Evolutionary conservation across 805 yeast species (phyloP).

Genomic region (Candida coquimbonensis): DNA sequence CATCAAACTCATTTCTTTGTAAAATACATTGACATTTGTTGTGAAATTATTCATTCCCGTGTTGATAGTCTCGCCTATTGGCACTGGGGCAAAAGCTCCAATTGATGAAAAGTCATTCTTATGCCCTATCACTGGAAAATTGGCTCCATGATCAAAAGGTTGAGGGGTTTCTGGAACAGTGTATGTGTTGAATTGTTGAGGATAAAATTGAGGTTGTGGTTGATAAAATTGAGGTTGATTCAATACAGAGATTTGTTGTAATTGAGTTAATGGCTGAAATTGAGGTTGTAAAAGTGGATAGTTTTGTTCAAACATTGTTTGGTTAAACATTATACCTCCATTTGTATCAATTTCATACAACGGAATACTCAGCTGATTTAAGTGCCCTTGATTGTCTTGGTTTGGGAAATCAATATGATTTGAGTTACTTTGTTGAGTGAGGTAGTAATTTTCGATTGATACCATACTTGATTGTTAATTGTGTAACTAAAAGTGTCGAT

Average conservation of each 20-base stretch:
- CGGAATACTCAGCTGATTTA: not conserved
- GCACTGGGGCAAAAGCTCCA: too few species aligned
- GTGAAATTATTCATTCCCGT: too few species aligned
- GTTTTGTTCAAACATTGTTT: not conserved
- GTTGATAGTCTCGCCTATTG: too few species aligned
- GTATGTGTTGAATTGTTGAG: not conserved
- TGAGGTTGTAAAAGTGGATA: not conserved
- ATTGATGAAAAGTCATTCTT: too few species aligned
- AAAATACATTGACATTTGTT: too few species aligned
- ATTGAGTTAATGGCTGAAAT: not conserved
- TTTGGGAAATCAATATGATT: not conserved
- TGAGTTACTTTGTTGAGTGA: not conserved
- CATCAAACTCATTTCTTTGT: too few species aligned
- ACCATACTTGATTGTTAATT: slow-evolving; percentile 1
- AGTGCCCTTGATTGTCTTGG: not conserved
- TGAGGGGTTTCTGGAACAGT: too few species aligned
- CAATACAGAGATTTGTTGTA: not conserved
- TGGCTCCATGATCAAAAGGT: too few species aligned
- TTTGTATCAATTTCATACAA: not conserved
- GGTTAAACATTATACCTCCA: not conserved
- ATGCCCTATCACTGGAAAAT: too few species aligned
- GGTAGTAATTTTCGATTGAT: slow-evolving; percentile 6
- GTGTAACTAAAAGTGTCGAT: not conserved
- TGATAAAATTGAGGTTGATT: not conserved
- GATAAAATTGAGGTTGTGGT: not conserved